Evolutionary conservation across 495 filamentous ascomycete species (phyloP), one percentile per base, ranked within the genome.

Genomic region (Talaromyces wortmannii): DNA sequence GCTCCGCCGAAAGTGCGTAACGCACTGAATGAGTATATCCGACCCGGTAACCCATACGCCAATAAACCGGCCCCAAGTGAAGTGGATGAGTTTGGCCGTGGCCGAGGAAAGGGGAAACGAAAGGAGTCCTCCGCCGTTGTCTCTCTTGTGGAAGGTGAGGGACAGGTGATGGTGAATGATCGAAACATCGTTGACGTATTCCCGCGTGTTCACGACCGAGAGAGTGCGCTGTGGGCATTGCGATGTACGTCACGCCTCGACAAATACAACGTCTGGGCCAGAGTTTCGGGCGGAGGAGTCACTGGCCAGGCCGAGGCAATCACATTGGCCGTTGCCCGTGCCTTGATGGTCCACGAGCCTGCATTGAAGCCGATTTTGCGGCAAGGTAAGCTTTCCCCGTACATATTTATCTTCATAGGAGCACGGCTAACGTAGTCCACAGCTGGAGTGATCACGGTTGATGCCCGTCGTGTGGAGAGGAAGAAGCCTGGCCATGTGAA

Each of bases 401-500:
- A 53, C 43, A 11, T 48, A 6, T 52, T 0, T 55, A 52, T 49
- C 32, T 49, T 56, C 59, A 18, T 59, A 16, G 56, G 49, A 50
- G 55, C 55, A 44, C 57, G 70, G 61, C 63, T 60, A 61, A 62
- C 48, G 33, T 40, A 64, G 47, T 31, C 61, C 60, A 60, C 63
- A 98, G 95, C 92, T 66, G 94, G 94, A 53, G 88, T 84, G 66
- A 81, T 97, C 55, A 96, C 91, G 50, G 86, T 95, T 59, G 92
- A 99, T 81, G 82, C 88, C 43, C 88, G 92, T 69, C 83, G 77
- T 52, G 95, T 97, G 57, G 94, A 99, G 75, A 91, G 94, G 63
- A 99, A 99, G 87, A 99, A 99, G 83, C 83, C 91, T 23, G 94
- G 94, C 60, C 86, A 89, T 60, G 68, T 96, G 69, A 97, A 97